Evolutionary conservation across 495 filamentous ascomycete genomes (phyloP).

Genomic region (Choiromyces venosus): DNA sequence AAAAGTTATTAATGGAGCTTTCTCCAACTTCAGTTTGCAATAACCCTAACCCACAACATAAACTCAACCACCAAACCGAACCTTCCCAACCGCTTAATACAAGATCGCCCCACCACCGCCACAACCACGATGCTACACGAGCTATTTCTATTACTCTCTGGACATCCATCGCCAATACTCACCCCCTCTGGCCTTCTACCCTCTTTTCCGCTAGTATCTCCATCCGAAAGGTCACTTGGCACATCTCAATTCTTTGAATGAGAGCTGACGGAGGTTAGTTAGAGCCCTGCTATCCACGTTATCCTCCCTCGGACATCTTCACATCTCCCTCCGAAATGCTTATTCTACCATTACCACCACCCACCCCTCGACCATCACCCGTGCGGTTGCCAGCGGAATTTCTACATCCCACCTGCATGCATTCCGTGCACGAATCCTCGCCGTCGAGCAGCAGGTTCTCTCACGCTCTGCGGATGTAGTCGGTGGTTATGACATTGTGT

Average conservation of each 20-base stretch:
- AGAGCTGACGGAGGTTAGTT: slow-evolving; percentile 40
- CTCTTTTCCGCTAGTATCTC: slow-evolving; percentile 39
- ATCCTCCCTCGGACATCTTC: slow-evolving; percentile 67
- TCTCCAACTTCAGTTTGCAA: not conserved
- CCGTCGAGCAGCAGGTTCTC: slow-evolving; percentile 75
- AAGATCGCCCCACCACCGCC: slow-evolving; percentile 9
- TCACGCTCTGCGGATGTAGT: slow-evolving; percentile 55
- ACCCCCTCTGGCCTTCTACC: slow-evolving; percentile 42
- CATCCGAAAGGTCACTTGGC: slow-evolving; percentile 45
- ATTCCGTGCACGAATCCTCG: slow-evolving; percentile 76
- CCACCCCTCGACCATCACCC: slow-evolving; percentile 74
- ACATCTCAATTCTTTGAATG: slow-evolving; percentile 32
- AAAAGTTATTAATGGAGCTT: too few species aligned
- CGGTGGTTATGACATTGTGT: slow-evolving; percentile 86
- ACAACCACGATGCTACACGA: slow-evolving; percentile 80
- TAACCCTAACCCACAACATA: not conserved
- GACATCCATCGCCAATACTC: slow-evolving; percentile 84
- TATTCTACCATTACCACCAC: slow-evolving; percentile 59
- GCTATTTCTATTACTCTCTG: slow-evolving; percentile 88
- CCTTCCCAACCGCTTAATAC: not conserved
- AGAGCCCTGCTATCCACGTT: slow-evolving; percentile 72
- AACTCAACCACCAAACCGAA: not conserved
- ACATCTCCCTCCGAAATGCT: slow-evolving; percentile 60
- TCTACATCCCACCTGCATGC: slow-evolving; percentile 63
- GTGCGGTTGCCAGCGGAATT: slow-evolving; percentile 78